Evolutionary conservation across 1,284 basidiomycete genomes (phyloP), one percentile per base, ranked within the genome.

Genomic region (Cyathus pygmaeus): DNA sequence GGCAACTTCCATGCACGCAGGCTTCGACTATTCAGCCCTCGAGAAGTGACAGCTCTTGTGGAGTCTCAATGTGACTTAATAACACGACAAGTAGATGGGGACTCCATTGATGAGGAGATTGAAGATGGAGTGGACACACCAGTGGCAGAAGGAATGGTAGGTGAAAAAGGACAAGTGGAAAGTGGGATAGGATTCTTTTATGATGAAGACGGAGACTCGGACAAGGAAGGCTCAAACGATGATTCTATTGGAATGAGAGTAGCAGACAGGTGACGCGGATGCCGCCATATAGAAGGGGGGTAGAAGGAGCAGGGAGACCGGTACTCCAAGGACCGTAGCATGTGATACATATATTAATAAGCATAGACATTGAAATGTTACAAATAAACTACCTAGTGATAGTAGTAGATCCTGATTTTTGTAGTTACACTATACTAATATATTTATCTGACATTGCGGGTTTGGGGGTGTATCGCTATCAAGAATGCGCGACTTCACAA

Each of bases 11-110:
- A 58, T 31, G 50, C 67, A 2, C 24, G 63, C 27, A 42, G 59
- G 13, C 47, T 70, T n/a, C 54, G 63, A 2, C 31, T 54, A 3
- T 70, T 71, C 53, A 63, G 56, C 10, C 65, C 63, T 11, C 21
- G 60, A n/a, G 33, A 41, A 21, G 67, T 65, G n/a, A 62, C 61
- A n/a, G 36, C 44, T 15, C 54, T 69, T 33, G 27, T 4, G 41
- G 42, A 31, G 54, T 53, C 19, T 62, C 66, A 41, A 31, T 10
- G 24, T 50, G 30, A 33, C 31, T 59, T 4, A 59, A 63, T 46
- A 46, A 51, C 24, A 26, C 26, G 11, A 13, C 23, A 50, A 27
- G 21, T n/a, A 13, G 50, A 52, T 26, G 50, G 24, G 24, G 27
- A 26, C 50, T 19, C n/a, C n/a, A n/a, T n/a, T n/a, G 26, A 31